Evolutionary conservation across 2,329 filamentous ascomycete species (phyloP).

Genomic region (Aureobasidium sp.): DNA sequence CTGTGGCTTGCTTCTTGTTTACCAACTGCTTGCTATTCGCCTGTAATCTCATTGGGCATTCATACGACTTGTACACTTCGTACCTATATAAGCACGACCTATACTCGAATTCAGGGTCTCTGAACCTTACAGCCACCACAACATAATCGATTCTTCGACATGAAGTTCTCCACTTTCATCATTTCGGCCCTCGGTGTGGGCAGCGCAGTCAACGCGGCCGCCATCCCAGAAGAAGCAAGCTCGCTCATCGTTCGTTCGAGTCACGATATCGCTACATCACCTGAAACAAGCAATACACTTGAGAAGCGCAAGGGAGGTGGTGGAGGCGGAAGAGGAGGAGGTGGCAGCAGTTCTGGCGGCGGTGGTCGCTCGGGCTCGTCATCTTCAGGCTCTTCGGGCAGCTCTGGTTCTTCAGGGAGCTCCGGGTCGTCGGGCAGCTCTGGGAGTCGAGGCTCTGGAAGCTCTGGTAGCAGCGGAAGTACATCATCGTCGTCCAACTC

Average conservation of each 20-base stretch:
- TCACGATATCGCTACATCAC: slow-evolving; percentile 14
- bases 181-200: slow-evolving; percentile 1
- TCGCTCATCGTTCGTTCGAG: slow-evolving; percentile 1
- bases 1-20: background rate
- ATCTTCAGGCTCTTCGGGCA: slow-evolving; percentile 12
- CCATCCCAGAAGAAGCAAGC: slow-evolving; percentile 12
- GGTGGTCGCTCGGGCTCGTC: slow-evolving; percentile 19
- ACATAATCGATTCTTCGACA: background rate
- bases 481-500: too few species aligned
- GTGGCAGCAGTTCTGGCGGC: slow-evolving; percentile 23
- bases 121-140: background rate
- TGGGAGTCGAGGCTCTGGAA: slow-evolving; percentile 8
- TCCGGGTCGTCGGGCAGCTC: slow-evolving; percentile 16
- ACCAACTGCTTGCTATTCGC: background rate
- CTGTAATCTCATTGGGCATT: background rate
- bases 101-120: background rate
- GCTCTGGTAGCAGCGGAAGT: slow-evolving; percentile 15
- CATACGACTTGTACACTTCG: background rate
- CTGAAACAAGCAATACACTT: slow-evolving; percentile 26
- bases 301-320: slow-evolving; percentile 45
- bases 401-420: background rate
- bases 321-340: slow-evolving; percentile 37
- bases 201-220: slow-evolving; percentile 9
- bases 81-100: background rate
- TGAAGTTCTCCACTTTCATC: slow-evolving; percentile 7